A percentile compares a stretch with the other conserved stretches of the same genome.
Conservation (phyloP, 768 basidiomycete genomes). For the Sarcodon aspratus region DNA sequence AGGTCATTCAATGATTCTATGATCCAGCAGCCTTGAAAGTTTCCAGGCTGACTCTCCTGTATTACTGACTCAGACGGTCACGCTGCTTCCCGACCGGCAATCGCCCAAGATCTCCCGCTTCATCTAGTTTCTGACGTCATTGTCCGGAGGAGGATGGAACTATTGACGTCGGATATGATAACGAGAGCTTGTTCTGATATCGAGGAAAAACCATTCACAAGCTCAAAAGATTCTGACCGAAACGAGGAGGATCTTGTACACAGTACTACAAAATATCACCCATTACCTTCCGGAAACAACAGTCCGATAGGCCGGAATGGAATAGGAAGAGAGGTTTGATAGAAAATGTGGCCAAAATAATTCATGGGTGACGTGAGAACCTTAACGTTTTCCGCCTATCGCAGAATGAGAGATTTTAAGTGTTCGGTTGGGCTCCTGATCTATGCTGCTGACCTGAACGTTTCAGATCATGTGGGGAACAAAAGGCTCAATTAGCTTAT, state of each 20-base stretch:
- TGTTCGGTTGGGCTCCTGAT: too few species aligned
- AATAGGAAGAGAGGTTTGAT: conserved; percentile 61
- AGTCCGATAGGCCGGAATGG: conserved; percentile 32
- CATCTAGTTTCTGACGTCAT: conserved; percentile 66
- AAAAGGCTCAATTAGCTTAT: too few species aligned
- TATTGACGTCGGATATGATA: conserved; percentile 95
- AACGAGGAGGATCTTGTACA: conserved; percentile 87
- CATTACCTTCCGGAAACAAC: conserved; percentile 27
- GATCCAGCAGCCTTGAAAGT: conserved; percentile 83
- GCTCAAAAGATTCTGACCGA: conserved; percentile 86
- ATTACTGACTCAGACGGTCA: conserved; percentile 90
- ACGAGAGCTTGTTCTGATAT: conserved; percentile 89
- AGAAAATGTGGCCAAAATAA: too few species aligned
- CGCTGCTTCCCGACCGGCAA: conserved; percentile 51
- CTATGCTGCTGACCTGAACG: too few species aligned
- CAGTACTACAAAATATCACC: conserved; percentile 78
- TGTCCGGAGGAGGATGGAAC: conserved; percentile 90
- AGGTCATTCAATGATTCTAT: conserved; percentile 90
- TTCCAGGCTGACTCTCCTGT: conserved; percentile 83
- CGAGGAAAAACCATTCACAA: conserved; percentile 81
- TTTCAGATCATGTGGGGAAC: too few species aligned
- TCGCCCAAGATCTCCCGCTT: conserved; percentile 29
- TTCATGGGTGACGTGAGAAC: too few species aligned
- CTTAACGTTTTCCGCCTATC: too few species aligned
- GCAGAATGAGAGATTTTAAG: too few species aligned